Conservation (phyloP, 2,329 filamentous ascomycete genomes). For the Colletotrichum sp. region DNA sequence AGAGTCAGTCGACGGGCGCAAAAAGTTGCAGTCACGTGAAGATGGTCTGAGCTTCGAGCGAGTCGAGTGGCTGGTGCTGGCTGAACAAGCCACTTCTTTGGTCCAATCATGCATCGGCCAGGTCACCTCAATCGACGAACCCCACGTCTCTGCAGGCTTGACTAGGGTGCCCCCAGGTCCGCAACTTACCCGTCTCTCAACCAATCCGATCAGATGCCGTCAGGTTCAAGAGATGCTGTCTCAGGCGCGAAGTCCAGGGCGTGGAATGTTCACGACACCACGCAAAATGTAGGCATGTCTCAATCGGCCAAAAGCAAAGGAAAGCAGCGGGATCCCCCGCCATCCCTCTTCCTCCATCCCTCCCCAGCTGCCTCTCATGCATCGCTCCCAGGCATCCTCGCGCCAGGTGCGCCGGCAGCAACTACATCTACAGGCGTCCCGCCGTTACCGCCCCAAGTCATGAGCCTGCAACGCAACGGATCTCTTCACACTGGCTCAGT, state of each 20-base stretch:
- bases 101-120: background rate
- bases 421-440: constrained; percentile 33
- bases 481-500: constrained; percentile 40
- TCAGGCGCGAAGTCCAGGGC: constrained; percentile 8
- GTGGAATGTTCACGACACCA: constrained; percentile 19
- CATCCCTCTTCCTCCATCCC: constrained; percentile 81
- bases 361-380: constrained; percentile 78
- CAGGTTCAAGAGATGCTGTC: constrained; percentile 15
- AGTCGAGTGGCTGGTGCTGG: background rate
- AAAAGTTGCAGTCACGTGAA: background rate
- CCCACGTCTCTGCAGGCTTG: background rate
- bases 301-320: constrained; percentile 50
- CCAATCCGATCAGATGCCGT: constrained; percentile 17
- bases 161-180: constrained; percentile 11
- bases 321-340: constrained; percentile 63
- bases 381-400: constrained; percentile 58
- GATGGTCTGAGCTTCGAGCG: constrained; percentile 1
- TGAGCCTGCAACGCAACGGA: constrained; percentile 41
- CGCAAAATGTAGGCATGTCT: constrained; percentile 40
- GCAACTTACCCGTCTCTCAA: background rate
- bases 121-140: background rate
- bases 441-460: constrained; percentile 24
- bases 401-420: constrained; percentile 37
- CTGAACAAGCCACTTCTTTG: background rate
- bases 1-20: constrained; percentile 22